A percentile compares a stretch with the other conserved stretches of the same genome.
These are phyloP conservation scores for Apiotrichum veenhuisii DNA, from an alignment of 1,284 basidiomycete genomes.

Conservation along the genomic window DNA sequence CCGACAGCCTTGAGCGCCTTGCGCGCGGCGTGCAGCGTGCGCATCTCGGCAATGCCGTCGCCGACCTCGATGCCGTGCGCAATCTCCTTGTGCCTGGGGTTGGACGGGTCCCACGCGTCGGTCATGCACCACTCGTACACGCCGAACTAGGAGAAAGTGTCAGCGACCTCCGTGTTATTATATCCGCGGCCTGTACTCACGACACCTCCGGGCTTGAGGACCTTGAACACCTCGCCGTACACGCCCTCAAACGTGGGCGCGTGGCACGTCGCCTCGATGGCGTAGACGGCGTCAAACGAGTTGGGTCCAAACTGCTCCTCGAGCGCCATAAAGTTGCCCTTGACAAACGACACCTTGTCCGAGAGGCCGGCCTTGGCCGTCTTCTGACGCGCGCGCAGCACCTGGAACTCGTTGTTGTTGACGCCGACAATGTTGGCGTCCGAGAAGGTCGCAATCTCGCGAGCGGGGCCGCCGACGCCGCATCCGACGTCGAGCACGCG, in stretches of 20 bases:
- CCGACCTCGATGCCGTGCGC: constrained; percentile 88
- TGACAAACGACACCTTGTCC: constrained; percentile 73
- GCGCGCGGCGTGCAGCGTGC: constrained; percentile 67
- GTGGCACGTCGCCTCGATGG: constrained; percentile 96
- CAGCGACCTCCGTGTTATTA: background rate
- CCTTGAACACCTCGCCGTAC: constrained; percentile 88
- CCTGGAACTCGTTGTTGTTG: constrained; percentile 97
- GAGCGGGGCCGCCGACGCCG: constrained; percentile 93
- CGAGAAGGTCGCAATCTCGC: constrained; percentile 89
- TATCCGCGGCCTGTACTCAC: constrained; percentile 56
- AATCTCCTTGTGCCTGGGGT: constrained; percentile 83
- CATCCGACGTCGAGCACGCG: constrained; percentile 96
- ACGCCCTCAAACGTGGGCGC: constrained; percentile 94
- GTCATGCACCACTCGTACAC: constrained; percentile 99
- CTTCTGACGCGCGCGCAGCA: constrained; percentile 78
- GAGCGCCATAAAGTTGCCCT: constrained; percentile 97
- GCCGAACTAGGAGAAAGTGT: constrained; percentile 65
- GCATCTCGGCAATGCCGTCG: constrained; percentile 98
- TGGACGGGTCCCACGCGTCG: constrained; percentile 82
- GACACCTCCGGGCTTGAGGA: constrained; percentile 93
- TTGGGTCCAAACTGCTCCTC: constrained; percentile 87
- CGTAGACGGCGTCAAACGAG: constrained; percentile 94
- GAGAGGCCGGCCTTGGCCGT: constrained; percentile 74
- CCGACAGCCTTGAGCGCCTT: constrained; percentile 80
- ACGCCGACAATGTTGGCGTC: constrained; percentile 82